phyloP scores from a whole-genome alignment of 805 yeast species.

The Zygoascus ofunaensis region DNA sequence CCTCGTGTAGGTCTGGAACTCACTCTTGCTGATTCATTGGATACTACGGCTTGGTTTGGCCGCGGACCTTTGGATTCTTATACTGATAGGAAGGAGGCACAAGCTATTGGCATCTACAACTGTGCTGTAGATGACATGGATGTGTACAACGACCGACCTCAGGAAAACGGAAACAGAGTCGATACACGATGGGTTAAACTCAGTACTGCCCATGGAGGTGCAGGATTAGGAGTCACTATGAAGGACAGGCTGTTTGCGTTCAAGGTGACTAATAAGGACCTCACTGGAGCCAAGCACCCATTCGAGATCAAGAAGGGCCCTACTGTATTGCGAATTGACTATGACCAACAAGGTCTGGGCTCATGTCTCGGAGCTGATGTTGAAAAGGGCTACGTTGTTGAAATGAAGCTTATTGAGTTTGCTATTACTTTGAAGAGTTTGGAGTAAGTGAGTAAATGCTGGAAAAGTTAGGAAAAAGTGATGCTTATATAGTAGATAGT shows the following conservation, averaged over 20 bases:
- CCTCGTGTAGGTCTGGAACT: slow-evolving; percentile 31
- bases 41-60: slow-evolving; percentile 27
- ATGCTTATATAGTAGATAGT: too few relatives aligned
- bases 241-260: slow-evolving; percentile 7
- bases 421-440: too few relatives aligned
- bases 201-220: slow-evolving; percentile 4
- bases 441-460: too few relatives aligned
- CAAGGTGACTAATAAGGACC: slow-evolving; percentile 7
- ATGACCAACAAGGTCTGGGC: slow-evolving; percentile 22
- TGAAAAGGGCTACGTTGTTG: too few relatives aligned
- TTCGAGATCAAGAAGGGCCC: slow-evolving; percentile 12
- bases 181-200: slow-evolving; percentile 29
- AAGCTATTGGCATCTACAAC: slow-evolving; percentile 20
- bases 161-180: slow-evolving; percentile 30
- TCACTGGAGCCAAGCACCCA: slow-evolving; percentile 19
- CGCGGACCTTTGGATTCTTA: slow-evolving; percentile 32
- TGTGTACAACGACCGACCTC: slow-evolving; percentile 28
- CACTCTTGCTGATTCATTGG: slow-evolving; percentile 15
- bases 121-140: slow-evolving; percentile 17
- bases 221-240: slow-evolving; percentile 4
- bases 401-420: too few relatives aligned
- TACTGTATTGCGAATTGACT: slow-evolving; percentile 18
- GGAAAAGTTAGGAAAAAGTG: too few relatives aligned
- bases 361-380: slow-evolving; percentile 23
- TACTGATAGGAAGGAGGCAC: slow-evolving; percentile 26